Evolutionary conservation across 176 grass and related monocot species (phyloP).

Genomic region (Puccinellia tenuiflora): DNA sequence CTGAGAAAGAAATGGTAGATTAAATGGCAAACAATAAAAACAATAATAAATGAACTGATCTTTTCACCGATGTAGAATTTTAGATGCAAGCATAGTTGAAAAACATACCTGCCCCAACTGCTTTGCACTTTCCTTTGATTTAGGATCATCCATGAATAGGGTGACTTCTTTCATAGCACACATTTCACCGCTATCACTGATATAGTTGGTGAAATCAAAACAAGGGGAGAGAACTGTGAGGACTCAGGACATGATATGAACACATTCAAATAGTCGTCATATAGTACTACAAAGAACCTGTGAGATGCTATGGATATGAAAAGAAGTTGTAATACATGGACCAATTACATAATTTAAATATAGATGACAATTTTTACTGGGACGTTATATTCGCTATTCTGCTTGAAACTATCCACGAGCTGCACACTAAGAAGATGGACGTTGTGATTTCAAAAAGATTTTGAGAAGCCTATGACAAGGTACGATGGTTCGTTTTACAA

Average conservation of each 20-base stretch:
- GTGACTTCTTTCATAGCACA: conserved; percentile 99
- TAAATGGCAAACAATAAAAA: conserved; percentile 13
- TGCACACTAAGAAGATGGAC: not conserved
- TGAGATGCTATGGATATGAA: not conserved
- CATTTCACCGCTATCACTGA: conserved; percentile 97
- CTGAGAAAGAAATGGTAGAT: conserved; percentile 35
- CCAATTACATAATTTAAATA: not conserved
- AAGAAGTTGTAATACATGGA: not conserved
- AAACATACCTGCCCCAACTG: conserved; percentile 77
- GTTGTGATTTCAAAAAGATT: not conserved
- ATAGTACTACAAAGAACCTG: not conserved
- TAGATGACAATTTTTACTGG: not conserved
- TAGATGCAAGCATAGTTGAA: not conserved
- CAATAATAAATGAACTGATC: not conserved
- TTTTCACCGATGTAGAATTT: not conserved
- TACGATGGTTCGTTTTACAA: not conserved
- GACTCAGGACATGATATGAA: conserved; percentile 7
- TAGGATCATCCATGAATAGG: conserved; percentile 89
- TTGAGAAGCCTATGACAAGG: not conserved
- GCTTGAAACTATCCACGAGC: not conserved
- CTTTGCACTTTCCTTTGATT: conserved; percentile 95
- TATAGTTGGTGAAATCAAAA: conserved; percentile 26
- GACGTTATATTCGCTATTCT: not conserved
- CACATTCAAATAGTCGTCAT: not conserved
- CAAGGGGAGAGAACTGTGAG: conserved; percentile 11